Conservation (phyloP, 179 eudicot genomes). For the Spergularia azorica region DNA sequence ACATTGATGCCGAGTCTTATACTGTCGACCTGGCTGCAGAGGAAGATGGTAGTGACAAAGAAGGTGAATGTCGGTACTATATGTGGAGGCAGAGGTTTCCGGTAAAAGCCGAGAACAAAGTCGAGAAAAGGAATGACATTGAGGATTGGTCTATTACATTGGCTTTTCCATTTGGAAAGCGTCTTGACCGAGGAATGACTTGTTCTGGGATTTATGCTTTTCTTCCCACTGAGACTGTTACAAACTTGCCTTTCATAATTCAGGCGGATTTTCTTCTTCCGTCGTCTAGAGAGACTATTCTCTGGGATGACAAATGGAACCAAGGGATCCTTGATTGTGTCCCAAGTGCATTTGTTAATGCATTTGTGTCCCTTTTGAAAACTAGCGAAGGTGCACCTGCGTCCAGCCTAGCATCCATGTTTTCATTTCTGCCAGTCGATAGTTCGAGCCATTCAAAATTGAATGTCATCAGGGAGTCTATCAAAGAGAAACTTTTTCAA, state of each 20-base stretch:
- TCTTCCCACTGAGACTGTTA: conserved; percentile 71
- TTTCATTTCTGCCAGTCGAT: conserved; percentile 52
- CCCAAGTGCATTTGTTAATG: conserved; percentile 56
- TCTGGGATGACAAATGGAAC: conserved; percentile 70
- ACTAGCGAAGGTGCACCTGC: conserved; percentile 44
- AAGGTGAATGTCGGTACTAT: conserved; percentile 53
- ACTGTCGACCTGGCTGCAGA: conserved; percentile 54
- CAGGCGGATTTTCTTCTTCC: conserved; percentile 83
- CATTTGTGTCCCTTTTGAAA: conserved; percentile 55
- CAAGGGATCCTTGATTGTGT: conserved; percentile 72
- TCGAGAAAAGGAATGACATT: conserved; percentile 56
- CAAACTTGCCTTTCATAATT: conserved; percentile 67
- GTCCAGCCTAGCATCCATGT: conserved; percentile 44
- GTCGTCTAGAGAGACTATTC: conserved; percentile 70
- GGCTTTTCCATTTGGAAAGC: conserved; percentile 66
- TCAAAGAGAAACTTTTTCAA: conserved; percentile 36
- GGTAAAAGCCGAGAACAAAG: conserved; percentile 48
- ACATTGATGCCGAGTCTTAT: conserved; percentile 64
- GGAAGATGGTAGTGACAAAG: conserved; percentile 31
- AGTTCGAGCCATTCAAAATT: conserved; percentile 41
- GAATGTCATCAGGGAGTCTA: conserved; percentile 46
- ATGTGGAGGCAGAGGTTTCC: conserved; percentile 85
- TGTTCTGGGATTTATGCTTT: conserved; percentile 68
- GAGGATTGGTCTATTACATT: conserved; percentile 68
- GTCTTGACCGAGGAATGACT: conserved; percentile 51